Conservation (phyloP, 352 stramenopile genomes). For the Pythium scleroteichum region DNA sequence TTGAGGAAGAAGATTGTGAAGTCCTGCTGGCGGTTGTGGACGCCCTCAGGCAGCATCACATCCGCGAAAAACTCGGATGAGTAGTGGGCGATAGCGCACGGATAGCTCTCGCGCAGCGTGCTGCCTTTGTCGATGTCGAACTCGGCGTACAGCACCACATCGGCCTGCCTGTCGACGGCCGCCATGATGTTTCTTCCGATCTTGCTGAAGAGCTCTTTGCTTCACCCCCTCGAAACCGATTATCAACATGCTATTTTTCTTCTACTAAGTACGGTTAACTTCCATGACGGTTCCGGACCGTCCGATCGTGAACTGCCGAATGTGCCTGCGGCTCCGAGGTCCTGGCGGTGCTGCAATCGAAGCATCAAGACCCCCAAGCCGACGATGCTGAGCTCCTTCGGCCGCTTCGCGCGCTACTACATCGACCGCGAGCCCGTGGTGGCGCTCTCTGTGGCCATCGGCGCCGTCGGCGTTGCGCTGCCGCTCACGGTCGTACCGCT, state of each 20-base stretch:
- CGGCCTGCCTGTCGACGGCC: slow-evolving; percentile 40
- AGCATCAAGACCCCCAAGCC: neutral
- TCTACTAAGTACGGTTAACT: slow-evolving; percentile 20
- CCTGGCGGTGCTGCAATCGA: neutral
- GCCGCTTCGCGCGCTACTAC: slow-evolving; percentile 85
- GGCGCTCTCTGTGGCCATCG: slow-evolving; percentile 80
- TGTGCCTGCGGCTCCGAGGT: slow-evolving; percentile 15
- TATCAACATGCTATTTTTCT: too few species aligned
- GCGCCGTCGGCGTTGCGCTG: slow-evolving; percentile 60
- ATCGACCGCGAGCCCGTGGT: slow-evolving; percentile 85
- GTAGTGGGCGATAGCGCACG: slow-evolving; percentile 62
- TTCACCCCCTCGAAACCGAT: slow-evolving; percentile 28
- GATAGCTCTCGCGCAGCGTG: slow-evolving; percentile 77
- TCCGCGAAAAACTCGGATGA: slow-evolving; percentile 89
- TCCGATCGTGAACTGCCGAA: neutral
- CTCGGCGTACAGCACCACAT: slow-evolving; percentile 80
- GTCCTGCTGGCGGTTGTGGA: slow-evolving; percentile 87
- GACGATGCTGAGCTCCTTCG: slow-evolving; percentile 34
- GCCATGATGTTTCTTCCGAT: slow-evolving; percentile 6
- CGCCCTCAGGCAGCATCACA: slow-evolving; percentile 85
- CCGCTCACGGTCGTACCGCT: slow-evolving; percentile 82
- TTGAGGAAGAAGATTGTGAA: slow-evolving; percentile 90
- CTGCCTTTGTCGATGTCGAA: slow-evolving; percentile 89
- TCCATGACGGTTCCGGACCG: neutral
- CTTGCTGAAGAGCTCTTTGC: slow-evolving; percentile 5